phyloP scores from a whole-genome alignment of 441 rosid species.

The Pelargonium exstipulatum region DNA sequence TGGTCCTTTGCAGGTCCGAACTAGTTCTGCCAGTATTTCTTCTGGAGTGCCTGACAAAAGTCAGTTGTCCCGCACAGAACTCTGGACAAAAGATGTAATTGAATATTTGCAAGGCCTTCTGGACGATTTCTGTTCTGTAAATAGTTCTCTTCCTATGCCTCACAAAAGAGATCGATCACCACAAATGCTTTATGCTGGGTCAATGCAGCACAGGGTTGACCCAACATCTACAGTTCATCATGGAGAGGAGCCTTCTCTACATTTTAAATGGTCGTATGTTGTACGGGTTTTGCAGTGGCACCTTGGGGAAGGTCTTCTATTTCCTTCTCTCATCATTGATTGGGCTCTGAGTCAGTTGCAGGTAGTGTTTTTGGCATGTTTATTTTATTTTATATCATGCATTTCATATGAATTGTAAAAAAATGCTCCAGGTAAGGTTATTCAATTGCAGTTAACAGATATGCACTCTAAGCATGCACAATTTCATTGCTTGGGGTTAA shows the following conservation, averaged over 20 bases:
- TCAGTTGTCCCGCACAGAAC: conserved; percentile 74
- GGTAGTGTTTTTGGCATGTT: conserved; percentile 33
- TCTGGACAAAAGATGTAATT: conserved; percentile 95
- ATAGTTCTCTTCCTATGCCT: conserved; percentile 53
- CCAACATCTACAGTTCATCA: conserved; percentile 42
- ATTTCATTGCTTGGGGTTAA: conserved; percentile 25
- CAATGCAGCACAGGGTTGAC: conserved; percentile 53
- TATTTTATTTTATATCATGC: background rate
- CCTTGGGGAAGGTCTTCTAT: conserved; percentile 82
- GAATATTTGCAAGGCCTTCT: conserved; percentile 82
- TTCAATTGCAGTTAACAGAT: background rate
- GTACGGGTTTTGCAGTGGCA: conserved; percentile 95
- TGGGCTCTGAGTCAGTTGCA: conserved; percentile 93
- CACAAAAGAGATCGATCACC: conserved; percentile 63
- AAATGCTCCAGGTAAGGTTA: background rate
- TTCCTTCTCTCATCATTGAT: conserved; percentile 86
- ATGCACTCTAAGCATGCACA: background rate
- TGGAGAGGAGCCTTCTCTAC: conserved; percentile 78
- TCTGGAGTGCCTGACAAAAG: conserved; percentile 69
- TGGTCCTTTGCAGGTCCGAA: conserved; percentile 29
- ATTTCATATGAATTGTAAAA: background rate
- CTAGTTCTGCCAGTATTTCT: conserved; percentile 52
- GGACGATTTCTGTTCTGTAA: conserved; percentile 55
- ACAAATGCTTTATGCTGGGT: conserved; percentile 61
- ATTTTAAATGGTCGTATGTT: conserved; percentile 93